Evolutionary conservation across 2,329 filamentous ascomycete genomes (phyloP), one percentile per base, ranked within the genome.

Genomic region (Colletotrichum tanaceti): DNA sequence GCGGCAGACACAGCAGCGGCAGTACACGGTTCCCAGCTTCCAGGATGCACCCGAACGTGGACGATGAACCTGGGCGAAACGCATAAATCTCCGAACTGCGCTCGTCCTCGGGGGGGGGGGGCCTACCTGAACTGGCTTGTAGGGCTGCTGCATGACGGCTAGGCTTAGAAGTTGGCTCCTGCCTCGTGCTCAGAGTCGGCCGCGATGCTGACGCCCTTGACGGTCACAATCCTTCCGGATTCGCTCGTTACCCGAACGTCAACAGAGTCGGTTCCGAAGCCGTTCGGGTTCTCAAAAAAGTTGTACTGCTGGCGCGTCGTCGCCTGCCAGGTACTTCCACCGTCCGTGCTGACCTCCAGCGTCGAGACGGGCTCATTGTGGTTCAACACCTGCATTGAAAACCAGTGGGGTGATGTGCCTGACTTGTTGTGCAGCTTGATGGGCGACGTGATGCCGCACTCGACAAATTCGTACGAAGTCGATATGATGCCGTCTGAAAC

Each of bases 281-380:
- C 89, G 65, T 81, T 79, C 0, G 79, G 65, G 72, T 89, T 83
- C 81, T 90, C 84, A 53, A 91, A 91, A 79, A 84, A 91, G 81
- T 91, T 87, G 76, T 88, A 88, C 35, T 79, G 77, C 64, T 82
- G 76, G 55, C 89, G 81, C 2, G 79, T 81, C 0, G 89, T 90
- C n/a, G 75, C 58, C 76, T 84, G 76, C 89, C 88, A 91, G 16
- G 85, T 86, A 61, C 73, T 81, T 20, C 89, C 89, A 13, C 85
- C 83, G 73, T 91, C 85, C 20, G 82, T 87, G 67, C 85, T 88
- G 66, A 91, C 88, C 72, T 91, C 88, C 28, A 91, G 81, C 71
- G 79, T 82, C 61, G 80, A 73, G 47, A 91, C 83, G 18, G 83
- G 81, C 68, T 86, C 81, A 75, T 89, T 89, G 73, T 86, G 79